Conservation (phyloP, 306 rosid genomes). For the Castanea sativa region DNA sequence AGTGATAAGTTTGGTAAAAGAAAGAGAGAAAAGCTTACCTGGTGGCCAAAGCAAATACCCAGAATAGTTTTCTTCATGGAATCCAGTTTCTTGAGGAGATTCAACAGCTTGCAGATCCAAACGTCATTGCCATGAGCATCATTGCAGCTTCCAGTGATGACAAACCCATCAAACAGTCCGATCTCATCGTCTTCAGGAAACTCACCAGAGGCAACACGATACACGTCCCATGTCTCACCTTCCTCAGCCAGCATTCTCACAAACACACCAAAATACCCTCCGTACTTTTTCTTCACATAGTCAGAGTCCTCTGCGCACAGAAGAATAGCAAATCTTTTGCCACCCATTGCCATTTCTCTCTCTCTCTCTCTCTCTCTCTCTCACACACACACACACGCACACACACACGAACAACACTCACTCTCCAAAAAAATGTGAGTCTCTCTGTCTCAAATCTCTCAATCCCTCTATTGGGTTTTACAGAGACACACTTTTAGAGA, state of each 20-base stretch:
- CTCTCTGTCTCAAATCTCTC: too few species aligned
- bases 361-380: neutral
- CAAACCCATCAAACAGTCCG: conserved; percentile 56
- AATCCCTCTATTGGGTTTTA: too few species aligned
- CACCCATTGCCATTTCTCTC: conserved; percentile 8
- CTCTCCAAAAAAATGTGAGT: too few species aligned
- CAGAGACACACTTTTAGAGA: too few species aligned
- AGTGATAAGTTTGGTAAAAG: neutral
- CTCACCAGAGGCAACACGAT: conserved; percentile 51
- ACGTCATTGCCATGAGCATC: conserved; percentile 77
- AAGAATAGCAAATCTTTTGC: conserved; percentile 56
- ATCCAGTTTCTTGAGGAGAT: conserved; percentile 42
- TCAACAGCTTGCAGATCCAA: conserved; percentile 67
- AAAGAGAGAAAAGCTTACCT: conserved; percentile 34
- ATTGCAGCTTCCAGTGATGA: conserved; percentile 78
- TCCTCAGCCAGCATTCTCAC: conserved; percentile 65
- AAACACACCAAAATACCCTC: conserved; percentile 80
- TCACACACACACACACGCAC: neutral
- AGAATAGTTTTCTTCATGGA: conserved; percentile 61
- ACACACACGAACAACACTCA: too few species aligned
- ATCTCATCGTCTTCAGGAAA: conserved; percentile 50
- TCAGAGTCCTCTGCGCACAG: conserved; percentile 87
- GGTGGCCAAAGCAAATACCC: conserved; percentile 92
- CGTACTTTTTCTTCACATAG: conserved; percentile 64
- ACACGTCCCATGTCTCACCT: conserved; percentile 73